phyloP scores from a whole-genome alignment of 495 filamentous ascomycete species.

The Lophiotrema nucula region DNA sequence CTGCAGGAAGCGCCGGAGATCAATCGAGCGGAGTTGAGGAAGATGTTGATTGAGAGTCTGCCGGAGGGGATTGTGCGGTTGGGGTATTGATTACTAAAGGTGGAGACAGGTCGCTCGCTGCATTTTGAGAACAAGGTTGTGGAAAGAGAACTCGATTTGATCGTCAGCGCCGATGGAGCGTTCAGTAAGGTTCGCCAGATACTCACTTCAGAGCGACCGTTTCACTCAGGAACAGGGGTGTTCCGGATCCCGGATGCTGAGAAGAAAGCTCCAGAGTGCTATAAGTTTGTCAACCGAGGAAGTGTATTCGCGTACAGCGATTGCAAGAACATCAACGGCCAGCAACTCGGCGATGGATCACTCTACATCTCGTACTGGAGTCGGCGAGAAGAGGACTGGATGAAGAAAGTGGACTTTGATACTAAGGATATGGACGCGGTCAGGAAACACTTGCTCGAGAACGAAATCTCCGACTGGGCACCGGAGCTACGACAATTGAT shows the following conservation, averaged over 20 bases:
- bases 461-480: slow-evolving; percentile 26
- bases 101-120: slow-evolving; percentile 26
- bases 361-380: slow-evolving; percentile 41
- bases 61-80: slow-evolving; percentile 16
- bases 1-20: slow-evolving; percentile 26
- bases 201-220: slow-evolving; percentile 49
- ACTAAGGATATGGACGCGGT: slow-evolving; percentile 3
- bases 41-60: slow-evolving; percentile 20
- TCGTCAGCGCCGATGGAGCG: slow-evolving; percentile 63
- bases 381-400: slow-evolving; percentile 44
- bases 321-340: slow-evolving; percentile 44
- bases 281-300: slow-evolving; percentile 47
- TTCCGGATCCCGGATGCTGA: slow-evolving; percentile 34
- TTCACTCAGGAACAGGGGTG: slow-evolving; percentile 48
- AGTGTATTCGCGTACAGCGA: slow-evolving; percentile 47
- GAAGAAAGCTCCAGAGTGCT: slow-evolving; percentile 37
- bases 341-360: slow-evolving; percentile 49
- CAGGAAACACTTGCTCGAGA: slow-evolving; percentile 22
- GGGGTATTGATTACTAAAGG: slow-evolving; percentile 16
- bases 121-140: slow-evolving; percentile 32
- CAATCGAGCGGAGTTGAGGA: slow-evolving; percentile 27
- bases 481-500: slow-evolving; percentile 26
- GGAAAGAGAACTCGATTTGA: slow-evolving; percentile 49
- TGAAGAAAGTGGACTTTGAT: slow-evolving; percentile 38
- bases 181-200: slow-evolving; percentile 54